Percentiles rank a stretch among this genome's conserved stretches.
phyloP scores from a whole-genome alignment of 495 filamentous ascomycete species.

The Penicillium flavigenum region DNA sequence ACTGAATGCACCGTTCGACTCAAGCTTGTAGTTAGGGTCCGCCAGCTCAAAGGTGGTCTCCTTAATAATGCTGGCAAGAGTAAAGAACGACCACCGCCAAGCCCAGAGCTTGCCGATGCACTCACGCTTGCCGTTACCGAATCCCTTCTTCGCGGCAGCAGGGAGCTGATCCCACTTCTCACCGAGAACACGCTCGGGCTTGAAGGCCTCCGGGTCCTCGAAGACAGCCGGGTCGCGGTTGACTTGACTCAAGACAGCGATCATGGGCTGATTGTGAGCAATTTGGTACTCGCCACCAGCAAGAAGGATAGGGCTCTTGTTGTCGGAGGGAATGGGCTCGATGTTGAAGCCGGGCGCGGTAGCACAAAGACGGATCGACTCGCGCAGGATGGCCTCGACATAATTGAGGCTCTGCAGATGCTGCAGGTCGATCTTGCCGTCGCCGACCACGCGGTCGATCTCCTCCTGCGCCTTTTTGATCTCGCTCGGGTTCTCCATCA shows the following conservation, averaged over 20 bases:
- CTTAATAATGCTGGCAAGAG: slow-evolving; percentile 41
- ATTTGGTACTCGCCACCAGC: slow-evolving; percentile 68
- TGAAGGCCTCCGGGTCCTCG: slow-evolving; percentile 62
- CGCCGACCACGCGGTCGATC: slow-evolving; percentile 34
- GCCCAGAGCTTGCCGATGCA: slow-evolving; percentile 68
- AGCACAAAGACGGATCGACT: slow-evolving; percentile 67
- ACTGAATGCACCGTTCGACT: slow-evolving; percentile 42
- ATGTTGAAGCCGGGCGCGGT: slow-evolving; percentile 66
- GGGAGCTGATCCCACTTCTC: slow-evolving; percentile 61
- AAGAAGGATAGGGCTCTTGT: slow-evolving; percentile 50
- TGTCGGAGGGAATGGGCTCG: slow-evolving; percentile 51
- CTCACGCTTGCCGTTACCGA: slow-evolving; percentile 68
- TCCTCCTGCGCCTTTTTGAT: slow-evolving; percentile 38
- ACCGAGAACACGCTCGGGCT: slow-evolving; percentile 67
- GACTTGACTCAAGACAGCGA: slow-evolving; percentile 60
- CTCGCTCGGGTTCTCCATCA: slow-evolving; percentile 34
- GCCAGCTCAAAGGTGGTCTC: slow-evolving; percentile 46
- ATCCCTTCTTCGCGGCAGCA: slow-evolving; percentile 60
- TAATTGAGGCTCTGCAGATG: slow-evolving; percentile 67
- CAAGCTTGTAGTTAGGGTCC: slow-evolving; percentile 41
- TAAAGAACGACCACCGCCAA: slow-evolving; percentile 55
- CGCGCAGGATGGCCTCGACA: slow-evolving; percentile 65
- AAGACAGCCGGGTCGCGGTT: slow-evolving; percentile 71
- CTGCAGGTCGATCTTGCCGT: slow-evolving; percentile 38
- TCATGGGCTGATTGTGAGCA: slow-evolving; percentile 58